A percentile compares a stretch with the other conserved stretches of the same genome.
These are phyloP conservation scores for Musa acuminata DNA, from an alignment of 176 grass and related monocot species.

Conservation along the genomic window DNA sequence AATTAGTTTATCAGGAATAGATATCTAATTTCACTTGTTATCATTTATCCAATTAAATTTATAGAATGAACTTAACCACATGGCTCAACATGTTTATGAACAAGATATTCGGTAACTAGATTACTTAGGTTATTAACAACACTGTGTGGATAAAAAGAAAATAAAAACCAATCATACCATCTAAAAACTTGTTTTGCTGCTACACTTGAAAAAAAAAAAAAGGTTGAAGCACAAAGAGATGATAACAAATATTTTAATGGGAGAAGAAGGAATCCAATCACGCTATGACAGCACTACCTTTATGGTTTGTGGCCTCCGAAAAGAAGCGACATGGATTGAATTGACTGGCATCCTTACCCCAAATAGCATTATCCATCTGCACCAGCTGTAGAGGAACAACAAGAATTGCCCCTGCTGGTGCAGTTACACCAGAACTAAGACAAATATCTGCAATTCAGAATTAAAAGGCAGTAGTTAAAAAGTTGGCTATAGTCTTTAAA, in stretches of 20 bases:
- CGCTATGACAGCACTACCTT: conserved; percentile 30
- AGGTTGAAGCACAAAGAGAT: neutral
- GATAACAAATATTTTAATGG: neutral
- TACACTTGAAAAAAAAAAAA: neutral
- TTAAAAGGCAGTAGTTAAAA: conserved; percentile 3
- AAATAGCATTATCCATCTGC: conserved; percentile 63
- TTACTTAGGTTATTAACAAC: neutral
- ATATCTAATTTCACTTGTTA: neutral
- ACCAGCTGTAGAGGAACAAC: conserved; percentile 81
- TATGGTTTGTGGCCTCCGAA: conserved; percentile 27
- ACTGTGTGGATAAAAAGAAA: too few relatives aligned
- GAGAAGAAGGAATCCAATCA: neutral
- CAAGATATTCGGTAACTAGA: neutral
- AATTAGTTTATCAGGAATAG: neutral
- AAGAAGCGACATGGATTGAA: conserved; percentile 69
- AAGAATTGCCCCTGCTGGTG: conserved; percentile 65
- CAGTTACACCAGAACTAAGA: conserved; percentile 40
- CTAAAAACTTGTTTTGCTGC: too few relatives aligned
- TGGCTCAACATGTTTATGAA: neutral
- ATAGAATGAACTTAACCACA: too few relatives aligned
- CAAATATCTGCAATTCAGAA: conserved; percentile 47
- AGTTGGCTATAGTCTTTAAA: too few relatives aligned
- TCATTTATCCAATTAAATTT: too few relatives aligned
- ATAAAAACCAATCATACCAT: too few relatives aligned
- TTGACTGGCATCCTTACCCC: conserved; percentile 64